These are phyloP conservation scores for Eucalyptus sp. DNA, from an alignment of 345 rosid species.

Conservation along the genomic window DNA sequence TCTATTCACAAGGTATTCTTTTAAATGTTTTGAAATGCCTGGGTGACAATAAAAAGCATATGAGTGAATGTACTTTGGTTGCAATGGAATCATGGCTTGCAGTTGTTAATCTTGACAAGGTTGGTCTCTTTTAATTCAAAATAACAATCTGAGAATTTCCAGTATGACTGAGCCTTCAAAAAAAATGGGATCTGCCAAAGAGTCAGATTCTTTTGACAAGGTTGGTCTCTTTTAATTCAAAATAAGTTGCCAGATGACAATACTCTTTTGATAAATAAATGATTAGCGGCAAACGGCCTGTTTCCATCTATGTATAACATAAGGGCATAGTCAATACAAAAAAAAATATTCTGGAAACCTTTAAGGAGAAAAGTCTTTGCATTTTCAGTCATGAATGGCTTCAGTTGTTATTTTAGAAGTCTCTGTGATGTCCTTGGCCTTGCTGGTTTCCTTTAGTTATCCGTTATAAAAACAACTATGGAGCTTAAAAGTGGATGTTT, in stretches of 20 bases:
- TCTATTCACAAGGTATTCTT: too few relatives aligned
- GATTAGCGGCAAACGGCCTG: not conserved
- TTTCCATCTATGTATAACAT: not conserved
- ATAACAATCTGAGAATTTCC: slow-evolving; percentile 8
- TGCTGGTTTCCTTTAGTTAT: not conserved
- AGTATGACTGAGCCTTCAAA: slow-evolving; percentile 16
- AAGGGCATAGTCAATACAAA: not conserved
- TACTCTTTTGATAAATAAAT: not conserved
- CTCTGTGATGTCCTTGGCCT: not conserved
- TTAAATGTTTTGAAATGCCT: too few relatives aligned
- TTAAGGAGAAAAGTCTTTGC: not conserved
- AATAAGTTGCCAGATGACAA: not conserved
- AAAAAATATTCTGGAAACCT: not conserved
- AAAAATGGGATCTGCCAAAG: slow-evolving; percentile 14
- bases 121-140: not conserved
- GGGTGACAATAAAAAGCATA: too few relatives aligned
- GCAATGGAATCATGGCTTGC: too few relatives aligned
- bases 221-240: slow-evolving; percentile 15
- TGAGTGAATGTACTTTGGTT: too few relatives aligned
- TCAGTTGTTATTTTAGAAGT: not conserved
- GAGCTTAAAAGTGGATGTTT: not conserved
- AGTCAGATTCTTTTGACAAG: slow-evolving; percentile 72
- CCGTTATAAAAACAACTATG: not conserved
- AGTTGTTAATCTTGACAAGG: too few relatives aligned
- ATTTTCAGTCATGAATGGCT: not conserved